Base-by-base conservation (phyloP, 257 asterid genomes). In the Penstemon newberryi region DNA sequence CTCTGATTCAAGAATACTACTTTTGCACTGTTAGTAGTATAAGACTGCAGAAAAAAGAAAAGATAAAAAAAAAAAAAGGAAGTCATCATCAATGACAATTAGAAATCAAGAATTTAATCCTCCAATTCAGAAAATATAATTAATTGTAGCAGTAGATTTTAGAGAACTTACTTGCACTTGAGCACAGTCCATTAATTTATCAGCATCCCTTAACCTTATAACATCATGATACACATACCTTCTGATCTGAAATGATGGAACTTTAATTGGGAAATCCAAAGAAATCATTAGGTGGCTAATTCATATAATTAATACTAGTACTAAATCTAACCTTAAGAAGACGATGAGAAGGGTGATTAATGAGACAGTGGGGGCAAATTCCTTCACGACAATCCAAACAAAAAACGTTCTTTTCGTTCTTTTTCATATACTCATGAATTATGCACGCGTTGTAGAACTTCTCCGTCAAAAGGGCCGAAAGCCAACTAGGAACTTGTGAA, bases 351-450 rank as follows among this genome's bases (percentile, higher is more conserved):
- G 67, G 70, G 38, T 90, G 98, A 56, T 52, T 40, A 8, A 50
- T 0, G 5, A 83, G 63, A 70, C 98, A 90, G 51, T 81, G 86
- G 41, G 87, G 88, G 80, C 97, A 92, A 60, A 90, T 73, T 4
- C 89, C 84, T 11, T 79, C 84, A 52, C 86, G 81, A 61, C 98
- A 90, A 73, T 86, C 91, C 84, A 90, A 73, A 40, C 98, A 92
- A 57, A 85, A 88, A 7, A 79, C 59, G 9, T 88, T 92, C 67
- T 86, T 90, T 5, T 90, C 98, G 10, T 90, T 92, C 73, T 85
- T 92, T 82, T 72, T 84, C 0, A 67, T 76, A 37, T 78, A 82
- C 47, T 85, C 84, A 18, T 92, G 97, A 81, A 81, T 75, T 74
- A 81, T 52, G 78, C 98, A 92, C 52, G 87, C 83, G 40, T 80